Conservation (phyloP, 805 yeast species). For the Starmerella etchellsii region DNA sequence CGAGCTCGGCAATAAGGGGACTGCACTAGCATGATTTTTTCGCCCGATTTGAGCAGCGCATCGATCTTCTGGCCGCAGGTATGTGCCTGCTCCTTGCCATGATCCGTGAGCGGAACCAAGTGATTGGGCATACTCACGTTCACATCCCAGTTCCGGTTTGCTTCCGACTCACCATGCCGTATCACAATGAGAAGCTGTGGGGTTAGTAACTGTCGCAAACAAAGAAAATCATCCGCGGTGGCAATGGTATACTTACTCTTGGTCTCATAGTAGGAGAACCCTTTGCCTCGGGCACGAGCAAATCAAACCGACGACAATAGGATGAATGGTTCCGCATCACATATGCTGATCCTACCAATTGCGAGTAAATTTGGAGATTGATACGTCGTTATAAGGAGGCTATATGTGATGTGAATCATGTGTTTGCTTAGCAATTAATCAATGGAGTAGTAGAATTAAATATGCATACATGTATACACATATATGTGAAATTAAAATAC, state of each 20-base stretch:
- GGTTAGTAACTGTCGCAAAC: not conserved
- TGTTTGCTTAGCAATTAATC: too few species aligned
- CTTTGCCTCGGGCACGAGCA: too few species aligned
- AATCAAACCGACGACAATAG: too few species aligned
- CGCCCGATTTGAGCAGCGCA: constrained; percentile 35
- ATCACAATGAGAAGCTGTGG: constrained; percentile 55
- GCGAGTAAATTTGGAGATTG: too few species aligned
- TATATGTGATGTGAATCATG: too few species aligned
- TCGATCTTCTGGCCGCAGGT: constrained; percentile 28
- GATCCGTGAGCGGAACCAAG: constrained; percentile 53
- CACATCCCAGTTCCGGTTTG: constrained; percentile 72
- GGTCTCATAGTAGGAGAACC: constrained; percentile 15
- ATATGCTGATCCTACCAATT: too few species aligned
- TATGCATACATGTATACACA: too few species aligned
- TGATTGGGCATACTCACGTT: constrained; percentile 74
- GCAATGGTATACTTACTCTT: constrained; percentile 6
- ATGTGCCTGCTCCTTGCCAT: constrained; percentile 43
- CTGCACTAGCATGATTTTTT: constrained; percentile 60
- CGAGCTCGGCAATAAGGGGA: constrained; percentile 79
- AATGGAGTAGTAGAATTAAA: not conserved
- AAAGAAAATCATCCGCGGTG: not conserved
- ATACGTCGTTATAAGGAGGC: too few species aligned
- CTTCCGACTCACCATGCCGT: constrained; percentile 89
- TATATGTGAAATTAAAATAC: not conserved
- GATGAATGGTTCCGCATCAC: too few species aligned